These are phyloP conservation scores for Hypericum perforatum DNA, from an alignment of 345 rosid genomes.

Conservation along the genomic window DNA sequence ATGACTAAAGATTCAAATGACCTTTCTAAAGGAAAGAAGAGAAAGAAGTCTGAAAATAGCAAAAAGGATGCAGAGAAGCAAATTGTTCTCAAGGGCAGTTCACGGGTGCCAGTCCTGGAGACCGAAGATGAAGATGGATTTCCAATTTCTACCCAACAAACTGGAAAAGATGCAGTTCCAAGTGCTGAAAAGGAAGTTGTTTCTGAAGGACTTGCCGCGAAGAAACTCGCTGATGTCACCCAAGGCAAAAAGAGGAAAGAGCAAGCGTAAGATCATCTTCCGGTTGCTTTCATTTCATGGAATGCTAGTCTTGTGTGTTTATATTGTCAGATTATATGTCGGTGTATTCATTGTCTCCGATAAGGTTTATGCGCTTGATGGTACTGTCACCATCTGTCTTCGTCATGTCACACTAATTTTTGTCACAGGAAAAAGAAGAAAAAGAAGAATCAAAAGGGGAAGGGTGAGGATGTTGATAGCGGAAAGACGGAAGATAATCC, in stretches of 20 bases:
- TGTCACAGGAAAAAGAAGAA: slow-evolving; percentile 51
- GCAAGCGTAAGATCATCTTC: slow-evolving; percentile 25
- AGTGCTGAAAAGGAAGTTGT: slow-evolving; percentile 17
- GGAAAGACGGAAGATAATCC: slow-evolving; percentile 14
- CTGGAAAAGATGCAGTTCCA: slow-evolving; percentile 15
- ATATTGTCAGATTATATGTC: not conserved
- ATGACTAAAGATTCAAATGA: slow-evolving; percentile 30
- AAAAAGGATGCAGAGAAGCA: slow-evolving; percentile 27
- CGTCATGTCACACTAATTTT: slow-evolving; percentile 6
- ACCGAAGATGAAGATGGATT: slow-evolving; percentile 96
- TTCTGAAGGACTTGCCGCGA: slow-evolving; percentile 19
- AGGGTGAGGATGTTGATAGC: slow-evolving; percentile 18
- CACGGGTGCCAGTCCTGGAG: slow-evolving; percentile 36
- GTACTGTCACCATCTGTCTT: slow-evolving; percentile 2
- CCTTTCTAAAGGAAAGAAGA: slow-evolving; percentile 33
- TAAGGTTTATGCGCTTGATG: slow-evolving; percentile 1
- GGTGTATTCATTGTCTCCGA: not conserved
- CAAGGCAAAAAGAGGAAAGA: slow-evolving; percentile 47
- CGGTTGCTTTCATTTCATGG: no score
- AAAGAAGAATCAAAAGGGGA: slow-evolving; percentile 48
- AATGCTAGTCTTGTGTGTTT: no score
- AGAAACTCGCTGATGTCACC: slow-evolving; percentile 21
- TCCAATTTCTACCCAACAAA: slow-evolving; percentile 38
- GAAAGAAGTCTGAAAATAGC: slow-evolving; percentile 27
- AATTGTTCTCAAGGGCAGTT: slow-evolving; percentile 29